phyloP scores from a whole-genome alignment of 2,329 filamentous ascomycete species.

The Tolypocladium sp. region DNA sequence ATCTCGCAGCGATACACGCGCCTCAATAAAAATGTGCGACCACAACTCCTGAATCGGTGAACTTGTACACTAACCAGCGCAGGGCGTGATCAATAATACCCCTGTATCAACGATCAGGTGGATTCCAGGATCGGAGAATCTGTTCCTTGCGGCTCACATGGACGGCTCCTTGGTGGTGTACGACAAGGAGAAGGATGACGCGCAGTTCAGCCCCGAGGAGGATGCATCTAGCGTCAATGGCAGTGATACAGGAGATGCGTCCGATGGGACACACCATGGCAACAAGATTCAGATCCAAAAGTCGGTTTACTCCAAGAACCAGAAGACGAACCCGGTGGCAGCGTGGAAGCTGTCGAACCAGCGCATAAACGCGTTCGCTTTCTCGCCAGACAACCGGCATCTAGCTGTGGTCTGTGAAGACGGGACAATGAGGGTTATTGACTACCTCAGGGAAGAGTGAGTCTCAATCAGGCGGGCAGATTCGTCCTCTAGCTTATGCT shows the following conservation, averaged over 20 bases:
- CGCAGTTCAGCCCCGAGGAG: constrained; percentile 65
- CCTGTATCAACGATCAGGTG: constrained; percentile 83
- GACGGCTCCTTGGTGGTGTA: constrained; percentile 89
- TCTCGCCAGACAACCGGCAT: constrained; percentile 82
- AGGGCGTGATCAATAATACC: constrained; percentile 80
- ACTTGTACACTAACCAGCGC: constrained; percentile 1
- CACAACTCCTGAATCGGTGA: not conserved
- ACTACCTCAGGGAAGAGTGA: constrained; percentile 84
- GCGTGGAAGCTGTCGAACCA: constrained; percentile 90
- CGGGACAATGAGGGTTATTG: constrained; percentile 78
- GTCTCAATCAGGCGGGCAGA: constrained; percentile 17
- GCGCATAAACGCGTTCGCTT: constrained; percentile 81
- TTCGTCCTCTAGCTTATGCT: constrained; percentile 1
- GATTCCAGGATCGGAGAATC: constrained; percentile 87
- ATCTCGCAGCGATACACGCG: constrained; percentile 92
- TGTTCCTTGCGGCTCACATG: constrained; percentile 87
- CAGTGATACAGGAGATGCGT: constrained; percentile 24
- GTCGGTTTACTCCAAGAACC: constrained; percentile 87
- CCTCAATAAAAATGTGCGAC: constrained; percentile 81
- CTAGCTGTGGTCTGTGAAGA: constrained; percentile 88
- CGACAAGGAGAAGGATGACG: constrained; percentile 94
- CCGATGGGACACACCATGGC: constrained; percentile 21
- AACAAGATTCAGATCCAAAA: constrained; percentile 67
- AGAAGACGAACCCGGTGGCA: constrained; percentile 86
- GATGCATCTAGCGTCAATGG: constrained; percentile 59